phyloP scores from a whole-genome alignment of 805 yeast genomes.

The Starmerella bacillaris region DNA sequence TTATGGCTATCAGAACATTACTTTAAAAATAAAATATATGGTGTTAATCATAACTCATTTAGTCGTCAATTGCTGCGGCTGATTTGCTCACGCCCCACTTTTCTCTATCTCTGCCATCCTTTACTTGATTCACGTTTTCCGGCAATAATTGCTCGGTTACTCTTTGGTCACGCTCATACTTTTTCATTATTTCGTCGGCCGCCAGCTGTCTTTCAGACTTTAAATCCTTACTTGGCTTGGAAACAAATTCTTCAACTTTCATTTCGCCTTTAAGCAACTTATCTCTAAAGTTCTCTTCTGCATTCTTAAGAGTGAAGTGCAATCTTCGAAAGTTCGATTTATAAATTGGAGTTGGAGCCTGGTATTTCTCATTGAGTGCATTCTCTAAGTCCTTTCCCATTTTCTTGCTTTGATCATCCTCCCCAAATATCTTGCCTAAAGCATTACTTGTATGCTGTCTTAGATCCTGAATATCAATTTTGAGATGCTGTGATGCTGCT shows the following conservation, averaged over 20 bases:
- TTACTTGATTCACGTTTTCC: slow-evolving; percentile 21
- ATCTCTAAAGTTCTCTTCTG: slow-evolving; percentile 15
- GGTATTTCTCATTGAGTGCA: slow-evolving; percentile 12
- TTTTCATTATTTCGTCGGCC: slow-evolving; percentile 17
- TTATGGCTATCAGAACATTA: slow-evolving; percentile 41
- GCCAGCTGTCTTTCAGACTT: slow-evolving; percentile 16
- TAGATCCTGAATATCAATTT: slow-evolving; percentile 6
- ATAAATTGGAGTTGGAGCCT: slow-evolving; percentile 15
- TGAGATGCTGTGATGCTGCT: background rate
- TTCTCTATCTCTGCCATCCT: slow-evolving; percentile 27
- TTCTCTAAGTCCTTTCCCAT: slow-evolving; percentile 18
- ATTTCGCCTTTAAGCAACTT: slow-evolving; percentile 18
- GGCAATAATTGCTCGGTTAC: slow-evolving; percentile 20
- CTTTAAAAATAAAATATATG: background rate
- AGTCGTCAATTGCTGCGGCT: slow-evolving; percentile 26
- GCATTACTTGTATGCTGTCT: slow-evolving; percentile 12
- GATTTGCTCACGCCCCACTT: slow-evolving; percentile 28
- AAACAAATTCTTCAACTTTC: slow-evolving; percentile 19
- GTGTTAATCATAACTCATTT: background rate
- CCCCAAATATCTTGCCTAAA: slow-evolving; percentile 9
- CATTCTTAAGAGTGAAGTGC: slow-evolving; percentile 18
- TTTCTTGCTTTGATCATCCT: slow-evolving; percentile 1
- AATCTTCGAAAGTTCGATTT: slow-evolving; percentile 20
- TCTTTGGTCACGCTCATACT: slow-evolving; percentile 18
- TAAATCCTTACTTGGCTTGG: slow-evolving; percentile 20